phyloP scores from a whole-genome alignment of 169 alveolate genomes.

The Neospora caninum region DNA sequence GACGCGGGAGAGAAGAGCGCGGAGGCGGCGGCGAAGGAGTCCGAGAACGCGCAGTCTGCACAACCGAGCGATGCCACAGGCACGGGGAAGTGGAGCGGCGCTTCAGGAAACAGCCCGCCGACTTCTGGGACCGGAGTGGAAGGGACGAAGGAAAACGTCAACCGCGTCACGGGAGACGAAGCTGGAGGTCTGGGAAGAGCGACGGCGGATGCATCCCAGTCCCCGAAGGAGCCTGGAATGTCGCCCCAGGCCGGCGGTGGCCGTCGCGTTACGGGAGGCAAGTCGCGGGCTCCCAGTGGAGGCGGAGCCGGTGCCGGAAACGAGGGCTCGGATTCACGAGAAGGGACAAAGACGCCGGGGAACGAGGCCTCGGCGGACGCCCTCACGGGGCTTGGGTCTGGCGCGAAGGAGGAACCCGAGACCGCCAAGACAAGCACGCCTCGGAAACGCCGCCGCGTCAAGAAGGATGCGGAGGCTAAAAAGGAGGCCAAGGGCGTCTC shows the following conservation, averaged over 20 bases:
- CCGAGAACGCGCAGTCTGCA: neutral
- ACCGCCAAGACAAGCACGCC: neutral
- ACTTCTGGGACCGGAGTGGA: neutral
- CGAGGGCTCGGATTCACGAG: neutral
- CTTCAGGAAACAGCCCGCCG: neutral
- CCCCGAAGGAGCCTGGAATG: neutral
- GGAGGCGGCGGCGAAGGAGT: neutral
- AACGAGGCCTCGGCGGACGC: neutral
- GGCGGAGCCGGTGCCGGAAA: neutral
- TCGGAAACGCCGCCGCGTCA: slow-evolving; percentile 1
- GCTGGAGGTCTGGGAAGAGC: neutral
- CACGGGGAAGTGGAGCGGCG: neutral
- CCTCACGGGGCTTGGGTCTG: neutral
- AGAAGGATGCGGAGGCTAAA: neutral
- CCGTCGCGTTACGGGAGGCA: neutral
- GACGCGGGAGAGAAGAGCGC: neutral
- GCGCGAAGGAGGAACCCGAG: neutral
- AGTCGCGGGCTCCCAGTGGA: neutral
- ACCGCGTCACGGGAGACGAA: neutral
- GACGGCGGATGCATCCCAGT: neutral
- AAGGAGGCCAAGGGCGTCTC: neutral
- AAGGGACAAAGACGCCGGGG: neutral
- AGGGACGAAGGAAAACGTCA: neutral
- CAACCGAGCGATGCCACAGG: neutral
- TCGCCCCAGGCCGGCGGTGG: neutral